Evolutionary conservation across 225 moss, liverwort and hornwort species (phyloP).

Genomic region (Ulota crispa): DNA sequence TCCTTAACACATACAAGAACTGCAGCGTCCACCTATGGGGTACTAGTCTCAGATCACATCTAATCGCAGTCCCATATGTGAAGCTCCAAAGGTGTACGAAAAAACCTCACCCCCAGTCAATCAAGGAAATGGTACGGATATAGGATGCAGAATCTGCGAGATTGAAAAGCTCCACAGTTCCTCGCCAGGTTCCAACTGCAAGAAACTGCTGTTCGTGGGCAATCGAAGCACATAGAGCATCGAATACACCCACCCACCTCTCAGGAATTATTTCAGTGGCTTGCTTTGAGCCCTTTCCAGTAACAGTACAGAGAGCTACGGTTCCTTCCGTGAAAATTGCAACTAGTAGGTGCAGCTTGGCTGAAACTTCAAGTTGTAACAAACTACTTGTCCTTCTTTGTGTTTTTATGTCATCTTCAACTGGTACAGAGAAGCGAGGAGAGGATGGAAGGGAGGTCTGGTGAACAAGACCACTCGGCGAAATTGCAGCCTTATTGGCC

Average conservation of each 20-base stretch:
- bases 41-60: not conserved
- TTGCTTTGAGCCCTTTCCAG: slow-evolving; percentile 75
- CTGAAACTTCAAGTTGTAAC: slow-evolving; percentile 74
- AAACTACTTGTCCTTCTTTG: slow-evolving; percentile 64
- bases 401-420: slow-evolving; percentile 52
- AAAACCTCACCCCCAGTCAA: slow-evolving; percentile 89
- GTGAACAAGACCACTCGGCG: slow-evolving; percentile 33
- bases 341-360: slow-evolving; percentile 69
- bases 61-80: not conserved
- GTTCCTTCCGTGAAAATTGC: slow-evolving; percentile 87
- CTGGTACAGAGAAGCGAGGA: slow-evolving; percentile 45
- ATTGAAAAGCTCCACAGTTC: slow-evolving; percentile 92
- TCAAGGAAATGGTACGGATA: slow-evolving; percentile 89
- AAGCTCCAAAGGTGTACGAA: not conserved
- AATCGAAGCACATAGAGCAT: slow-evolving; percentile 91
- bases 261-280: slow-evolving; percentile 80
- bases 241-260: slow-evolving; percentile 90
- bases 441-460: slow-evolving; percentile 40
- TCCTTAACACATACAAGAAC: not conserved
- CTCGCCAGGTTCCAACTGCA: slow-evolving; percentile 90
- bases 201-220: slow-evolving; percentile 86
- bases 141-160: slow-evolving; percentile 82
- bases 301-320: slow-evolving; percentile 78
- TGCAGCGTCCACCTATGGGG: not conserved
- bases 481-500: slow-evolving; percentile 41